These are phyloP conservation scores for Hypomyces rosellus DNA, from an alignment of 2,329 filamentous ascomycete species.

Conservation along the genomic window DNA sequence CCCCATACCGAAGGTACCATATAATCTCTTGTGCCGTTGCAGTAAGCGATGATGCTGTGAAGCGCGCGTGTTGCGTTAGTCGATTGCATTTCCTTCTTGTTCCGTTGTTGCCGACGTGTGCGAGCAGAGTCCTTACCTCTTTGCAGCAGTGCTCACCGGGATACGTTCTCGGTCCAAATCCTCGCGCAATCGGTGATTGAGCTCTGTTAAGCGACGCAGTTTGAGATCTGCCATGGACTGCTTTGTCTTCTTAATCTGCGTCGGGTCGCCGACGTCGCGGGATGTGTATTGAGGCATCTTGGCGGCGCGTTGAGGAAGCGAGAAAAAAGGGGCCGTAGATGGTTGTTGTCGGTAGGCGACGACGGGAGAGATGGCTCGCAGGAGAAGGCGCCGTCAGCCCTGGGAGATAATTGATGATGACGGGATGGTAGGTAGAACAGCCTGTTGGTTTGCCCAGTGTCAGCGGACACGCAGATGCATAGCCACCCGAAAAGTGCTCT, in stretches of 20 bases:
- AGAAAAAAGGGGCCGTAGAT: constrained; percentile 7
- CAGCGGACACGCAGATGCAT: neutral
- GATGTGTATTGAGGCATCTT: constrained; percentile 62
- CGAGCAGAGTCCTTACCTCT: constrained; percentile 54
- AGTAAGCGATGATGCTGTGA: constrained; percentile 89
- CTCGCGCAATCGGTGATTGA: constrained; percentile 92
- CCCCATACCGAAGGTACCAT: constrained; percentile 99
- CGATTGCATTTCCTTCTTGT: neutral
- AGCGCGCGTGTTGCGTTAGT: constrained; percentile 5
- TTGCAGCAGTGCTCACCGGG: constrained; percentile 88
- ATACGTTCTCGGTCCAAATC: constrained; percentile 93
- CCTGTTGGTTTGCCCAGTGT: constrained; percentile 5
- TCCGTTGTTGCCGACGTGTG: neutral
- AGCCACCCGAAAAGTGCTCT: neutral
- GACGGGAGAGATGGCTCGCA: constrained; percentile 4
- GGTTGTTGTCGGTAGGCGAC: constrained; percentile 13
- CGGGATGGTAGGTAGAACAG: constrained; percentile 9
- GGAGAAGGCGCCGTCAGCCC: constrained; percentile 5
- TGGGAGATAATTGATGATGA: constrained; percentile 2
- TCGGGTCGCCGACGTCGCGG: constrained; percentile 60
- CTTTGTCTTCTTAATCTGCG: constrained; percentile 83
- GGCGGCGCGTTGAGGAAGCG: constrained; percentile 14
- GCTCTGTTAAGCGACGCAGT: constrained; percentile 88
- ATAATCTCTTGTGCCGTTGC: constrained; percentile 95
- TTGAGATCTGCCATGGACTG: constrained; percentile 99